Evolutionary conservation across 2,329 filamentous ascomycete species (phyloP), one percentile per base, ranked within the genome.

Genomic region (Dactylellina cionopaga): DNA sequence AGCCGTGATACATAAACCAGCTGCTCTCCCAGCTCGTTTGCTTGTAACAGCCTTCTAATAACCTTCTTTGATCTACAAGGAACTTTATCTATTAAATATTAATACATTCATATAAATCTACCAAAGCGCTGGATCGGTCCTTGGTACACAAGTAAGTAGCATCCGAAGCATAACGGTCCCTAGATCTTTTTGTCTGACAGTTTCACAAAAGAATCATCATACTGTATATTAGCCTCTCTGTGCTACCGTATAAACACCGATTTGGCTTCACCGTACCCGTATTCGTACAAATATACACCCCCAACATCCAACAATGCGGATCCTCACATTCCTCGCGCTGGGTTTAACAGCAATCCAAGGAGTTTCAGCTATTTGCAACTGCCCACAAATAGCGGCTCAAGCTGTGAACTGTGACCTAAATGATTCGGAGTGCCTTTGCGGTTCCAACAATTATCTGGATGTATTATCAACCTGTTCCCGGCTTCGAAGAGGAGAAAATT

Each of bases 1-100:
- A 66, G 15, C 52, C 31, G 47, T 22, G 59, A 65, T 72, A 72
- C 59, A 72, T 72, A 72, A 65, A 72, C 37, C 35, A 54, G 37
- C 66, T 41, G 41, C 41, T 27, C 31, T 19, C 54, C 68, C 44
- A 25, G 5, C 39, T 17, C 5, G 24, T 27, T 41, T 5, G 15
- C 22, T 63, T 10, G 25, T 41, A 17, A 19, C n/a, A 46, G 44
- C n/a, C 52, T 70, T 58, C 46, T 19, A 25, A 47, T 43, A 22
- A n/a, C 13, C 22, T 56, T 58, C 29, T 33, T 52, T 43, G 47
- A 71, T 49, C 41, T 44, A 31, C 54, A 44, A 47, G 46, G 35
- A 51, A 44, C 19, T 54, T 31, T 58, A 63, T 56, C 41, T 54
- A 24, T 44, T 41, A 62, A 55, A n/a, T n/a, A 63, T 13, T 10